Evolutionary conservation across 179 eudicot species (phyloP), one percentile per base, ranked within the genome.

Genomic region (Beta corolliflora): DNA sequence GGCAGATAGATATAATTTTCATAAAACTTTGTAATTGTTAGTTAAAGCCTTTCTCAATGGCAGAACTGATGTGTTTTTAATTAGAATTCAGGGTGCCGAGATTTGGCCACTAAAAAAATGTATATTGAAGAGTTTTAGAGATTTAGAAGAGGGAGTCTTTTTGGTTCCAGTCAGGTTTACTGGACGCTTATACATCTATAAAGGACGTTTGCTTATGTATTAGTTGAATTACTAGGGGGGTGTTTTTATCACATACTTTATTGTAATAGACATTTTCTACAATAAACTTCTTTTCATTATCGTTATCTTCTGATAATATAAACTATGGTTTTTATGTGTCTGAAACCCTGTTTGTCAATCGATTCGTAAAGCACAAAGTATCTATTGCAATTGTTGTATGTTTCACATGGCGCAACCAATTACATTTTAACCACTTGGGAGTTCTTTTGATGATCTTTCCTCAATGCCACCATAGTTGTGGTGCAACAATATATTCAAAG

Each of bases 1-100:
- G 86, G 76, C 67, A 74, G 84, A 69, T 73, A 77, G 82, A 67
- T 69, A 73, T 73, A 72, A 74, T 67, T 60, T 81, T 52, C 76
- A 48, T 25, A 45, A 68, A 46, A 69, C 59, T 66, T 48, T 77
- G 67, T 76, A 81, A 79, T 83, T 58, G 15, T 67, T 73, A 73
- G 64, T 23, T 29, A 9, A 77, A 59, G 75, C 79, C 64, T 77
- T 72, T 71, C 72, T 84, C 81, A 45, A 73, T 81, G 86, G 86
- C 83, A 81, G 79, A 84, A 81, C 86, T 84, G 86, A 84, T 84
- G 81, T 80, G 86, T 77, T 84, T 84, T 84, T 64, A 29, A 64
- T 50, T 71, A 80, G 81, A 80, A 45, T 66, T 84, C 84, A 81
- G 86, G 53, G 86, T 84, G 86, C 86, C 86, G 76, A 79, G 86